phyloP scores from a whole-genome alignment of 306 rosid species.

The Acacia acuminata region DNA sequence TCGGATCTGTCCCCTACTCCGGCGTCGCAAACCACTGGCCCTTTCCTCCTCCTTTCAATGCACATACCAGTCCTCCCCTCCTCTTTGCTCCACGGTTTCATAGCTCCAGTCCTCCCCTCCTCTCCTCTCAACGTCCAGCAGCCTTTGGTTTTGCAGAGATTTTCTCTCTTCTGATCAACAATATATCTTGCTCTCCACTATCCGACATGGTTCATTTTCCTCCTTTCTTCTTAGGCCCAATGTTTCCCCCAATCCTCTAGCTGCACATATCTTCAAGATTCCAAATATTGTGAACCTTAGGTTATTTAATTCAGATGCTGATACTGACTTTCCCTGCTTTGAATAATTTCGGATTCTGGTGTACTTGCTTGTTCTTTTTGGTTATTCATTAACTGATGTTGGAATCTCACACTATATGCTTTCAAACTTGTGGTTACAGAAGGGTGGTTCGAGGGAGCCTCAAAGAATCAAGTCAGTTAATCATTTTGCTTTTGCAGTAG shows the following conservation, averaged over 20 bases:
- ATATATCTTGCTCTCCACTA: conserved; percentile 52
- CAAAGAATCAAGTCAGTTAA: conserved; percentile 57
- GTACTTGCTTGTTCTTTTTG: not conserved
- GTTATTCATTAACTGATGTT: not conserved
- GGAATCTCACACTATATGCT: conserved; percentile 12
- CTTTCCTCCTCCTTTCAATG: no score
- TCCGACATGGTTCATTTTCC: conserved; percentile 47
- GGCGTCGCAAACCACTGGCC: no score
- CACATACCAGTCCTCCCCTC: no score
- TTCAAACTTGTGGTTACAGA: conserved; percentile 44
- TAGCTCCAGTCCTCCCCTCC: no score
- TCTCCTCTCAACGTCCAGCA: no score
- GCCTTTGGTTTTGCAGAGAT: conserved; percentile 60
- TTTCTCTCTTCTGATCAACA: conserved; percentile 61
- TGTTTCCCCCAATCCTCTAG: not conserved
- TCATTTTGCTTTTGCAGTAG: not conserved
- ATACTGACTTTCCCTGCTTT: not conserved
- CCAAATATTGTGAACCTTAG: not conserved
- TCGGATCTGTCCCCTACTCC: no score
- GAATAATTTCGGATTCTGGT: not conserved
- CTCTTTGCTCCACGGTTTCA: no score
- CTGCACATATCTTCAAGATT: not conserved
- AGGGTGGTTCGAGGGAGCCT: conserved; percentile 61
- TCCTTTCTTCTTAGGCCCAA: not conserved
- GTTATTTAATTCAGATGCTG: not conserved